Evolutionary conservation across 495 filamentous ascomycete genomes (phyloP), one percentile per base, ranked within the genome.

Genomic region (Neurospora tetrasperma): DNA sequence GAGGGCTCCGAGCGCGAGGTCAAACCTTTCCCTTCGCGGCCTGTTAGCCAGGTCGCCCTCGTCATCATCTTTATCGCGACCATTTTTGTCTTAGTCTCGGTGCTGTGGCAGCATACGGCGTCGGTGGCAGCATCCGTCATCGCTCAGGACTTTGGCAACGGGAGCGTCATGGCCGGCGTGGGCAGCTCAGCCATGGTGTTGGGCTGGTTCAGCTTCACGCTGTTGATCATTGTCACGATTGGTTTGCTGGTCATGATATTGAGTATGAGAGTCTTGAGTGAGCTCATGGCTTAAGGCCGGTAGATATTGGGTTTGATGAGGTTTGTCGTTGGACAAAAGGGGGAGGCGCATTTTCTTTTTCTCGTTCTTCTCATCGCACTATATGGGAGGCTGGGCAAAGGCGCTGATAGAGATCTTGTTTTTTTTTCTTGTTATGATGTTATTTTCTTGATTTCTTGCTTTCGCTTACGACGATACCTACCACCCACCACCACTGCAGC

Each of bases 201-300:
- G 76, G 95, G 95, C 38, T 98, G 95, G 95, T 98, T 98, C 81
- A 92, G 93, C 16, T 98, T 98, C 78, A 92, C 91, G 42, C 78
- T 98, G 73, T 85, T 98, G 74, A 95, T 98, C 71, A 89, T 98
- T 42, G 94, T 97, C 40, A 97, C 95, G 20, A 96, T 98, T 78
- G 95, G 95, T 35, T 81, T 98, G 80, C 84, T 98, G 44, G 91
- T 98, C 75, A 98, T 98, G 95, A 96, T 97, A 74, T 83, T 97
- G 79, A 97, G 93, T 83, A 93, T 97, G 76, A 86, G 88, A 42
- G 84, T 96, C 40, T 81, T 96, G 43, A 75, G 80, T 38, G 77
- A 77, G 80, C 87, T 86, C 73, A 83, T 83, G 75, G 81, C 82
- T 35, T 84, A 74, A 81, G 4, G n/a, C 40, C 27, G 14, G 42